Evolutionary conservation across 768 basidiomycete genomes (phyloP).

Genomic region (Xanthoconium stramineum): DNA sequence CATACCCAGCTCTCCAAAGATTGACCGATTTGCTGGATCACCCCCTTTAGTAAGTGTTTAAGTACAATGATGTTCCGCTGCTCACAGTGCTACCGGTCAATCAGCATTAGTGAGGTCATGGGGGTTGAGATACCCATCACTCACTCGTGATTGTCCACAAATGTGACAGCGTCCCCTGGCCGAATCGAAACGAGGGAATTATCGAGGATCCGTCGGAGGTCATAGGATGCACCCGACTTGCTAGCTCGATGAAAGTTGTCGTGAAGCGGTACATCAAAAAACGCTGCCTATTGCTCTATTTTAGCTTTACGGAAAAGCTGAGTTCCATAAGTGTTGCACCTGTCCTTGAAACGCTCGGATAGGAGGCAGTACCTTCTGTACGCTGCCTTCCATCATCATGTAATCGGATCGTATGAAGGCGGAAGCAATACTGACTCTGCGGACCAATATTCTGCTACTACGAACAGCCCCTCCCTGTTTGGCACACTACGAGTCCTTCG

Average conservation of each 20-base stretch:
- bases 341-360: constrained; percentile 63
- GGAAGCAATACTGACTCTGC: constrained; percentile 45
- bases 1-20: constrained; percentile 81
- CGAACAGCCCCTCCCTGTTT: constrained; percentile 54
- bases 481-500: constrained; percentile 45
- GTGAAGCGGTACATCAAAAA: constrained; percentile 92
- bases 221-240: constrained; percentile 60
- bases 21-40: constrained; percentile 60
- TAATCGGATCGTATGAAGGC: background rate
- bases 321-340: constrained; percentile 35
- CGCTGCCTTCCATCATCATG: constrained; percentile 28
- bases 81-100: constrained; percentile 55
- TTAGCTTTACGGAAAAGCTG: background rate
- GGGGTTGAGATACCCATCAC: constrained; percentile 21
- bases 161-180: constrained; percentile 83
- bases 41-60: background rate
- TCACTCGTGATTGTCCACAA: constrained; percentile 89
- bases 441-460: constrained; percentile 82
- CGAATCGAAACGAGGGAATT: constrained; percentile 62
- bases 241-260: constrained; percentile 80
- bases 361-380: constrained; percentile 52
- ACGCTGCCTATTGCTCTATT: constrained; percentile 55
- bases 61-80: constrained; percentile 24
- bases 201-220: constrained; percentile 72
- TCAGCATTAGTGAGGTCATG: background rate